Evolutionary conservation across 1,139 yeast genomes (phyloP), one percentile per base, ranked within the genome.

Genomic region (Trichomonascaceae sp.): DNA sequence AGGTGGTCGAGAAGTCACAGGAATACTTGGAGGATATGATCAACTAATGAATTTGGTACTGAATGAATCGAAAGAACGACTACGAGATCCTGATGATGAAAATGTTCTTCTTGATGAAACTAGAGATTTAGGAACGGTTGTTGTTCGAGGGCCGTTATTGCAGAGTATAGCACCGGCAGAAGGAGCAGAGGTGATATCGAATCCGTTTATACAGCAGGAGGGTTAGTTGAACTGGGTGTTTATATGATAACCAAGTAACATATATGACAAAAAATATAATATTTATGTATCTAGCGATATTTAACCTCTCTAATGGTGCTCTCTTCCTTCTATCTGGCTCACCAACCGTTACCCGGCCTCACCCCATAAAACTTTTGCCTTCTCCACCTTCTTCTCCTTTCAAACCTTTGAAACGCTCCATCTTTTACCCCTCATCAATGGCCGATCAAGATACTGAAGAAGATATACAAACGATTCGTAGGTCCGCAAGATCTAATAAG

Each of bases 21-120:
- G 99, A 22, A 72, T 74, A 0, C 78, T 93, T 63, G 88, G 87
- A 64, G 98, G 99, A 18, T 90, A 80, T 68, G 99, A 93, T 69
- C 95, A 87, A 69, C 78, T 90, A 70, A 86, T 91, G 95, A 93
- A 93, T 72, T 76, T 93, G 63, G 98, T 93, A 8, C 78, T 93
- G 61, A 96, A 90, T 64, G 84, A 90, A 48, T 91, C 87, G 12
- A 78, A 78, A 49, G 97, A 93, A 68, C 61, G 66, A 1, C 57
- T 66, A 38, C 59, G 66, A 49, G 90, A 85, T 59, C 80, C 84
- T 17, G 84, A 82, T 52, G 89, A 84, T 58, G 83, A 77, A 32
- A 76, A 80, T 7, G 71, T 72, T 10, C 67, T 74, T 13, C 69
- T 74, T 52, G 75, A 76, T 45, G 71, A 82, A 59, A 83, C 87